Percentiles rank a stretch among this genome's conserved stretches.
Conservation (phyloP, 2,329 filamentous ascomycete genomes). For the Blastomyces parvus region DNA sequence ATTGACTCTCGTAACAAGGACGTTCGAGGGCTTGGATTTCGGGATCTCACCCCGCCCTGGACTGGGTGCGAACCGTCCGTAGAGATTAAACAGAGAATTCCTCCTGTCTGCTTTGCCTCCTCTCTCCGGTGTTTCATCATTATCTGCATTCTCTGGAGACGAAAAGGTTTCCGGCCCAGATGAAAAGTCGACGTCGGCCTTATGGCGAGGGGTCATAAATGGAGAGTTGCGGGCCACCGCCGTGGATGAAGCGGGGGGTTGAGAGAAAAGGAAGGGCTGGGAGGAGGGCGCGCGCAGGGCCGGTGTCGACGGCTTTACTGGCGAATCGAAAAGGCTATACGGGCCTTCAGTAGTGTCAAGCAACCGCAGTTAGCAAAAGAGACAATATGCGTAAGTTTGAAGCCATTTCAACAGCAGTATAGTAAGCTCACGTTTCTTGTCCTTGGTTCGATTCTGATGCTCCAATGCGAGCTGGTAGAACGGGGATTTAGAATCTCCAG, state of each 20-base stretch:
- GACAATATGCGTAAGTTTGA: not conserved
- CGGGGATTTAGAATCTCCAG: constrained; percentile 38
- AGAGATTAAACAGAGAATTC: constrained; percentile 35
- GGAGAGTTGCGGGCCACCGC: constrained; percentile 30
- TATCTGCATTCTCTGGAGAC: constrained; percentile 38
- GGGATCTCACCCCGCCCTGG: constrained; percentile 58
- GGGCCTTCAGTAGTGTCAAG: constrained; percentile 23
- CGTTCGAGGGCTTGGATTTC: constrained; percentile 40
- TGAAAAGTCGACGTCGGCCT: constrained; percentile 40
- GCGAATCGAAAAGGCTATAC: constrained; percentile 36
- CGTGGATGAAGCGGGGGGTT: constrained; percentile 24
- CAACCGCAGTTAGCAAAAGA: not conserved
- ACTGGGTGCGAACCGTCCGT: constrained; percentile 36
- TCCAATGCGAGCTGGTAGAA: constrained; percentile 41
- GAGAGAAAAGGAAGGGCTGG: constrained; percentile 43
- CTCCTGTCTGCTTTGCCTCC: constrained; percentile 27
- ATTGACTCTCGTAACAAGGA: constrained; percentile 37
- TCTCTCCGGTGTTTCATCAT: constrained; percentile 41
- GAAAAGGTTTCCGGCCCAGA: constrained; percentile 40
- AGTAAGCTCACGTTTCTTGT: constrained; percentile 35
- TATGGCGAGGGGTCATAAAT: constrained; percentile 40
- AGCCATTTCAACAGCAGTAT: not conserved
- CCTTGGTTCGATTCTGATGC: constrained; percentile 26
- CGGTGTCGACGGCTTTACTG: constrained; percentile 41
- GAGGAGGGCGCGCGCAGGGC: constrained; percentile 42